Evolutionary conservation across 331 rosid genomes (phyloP).

Genomic region (Spiraea crenata): DNA sequence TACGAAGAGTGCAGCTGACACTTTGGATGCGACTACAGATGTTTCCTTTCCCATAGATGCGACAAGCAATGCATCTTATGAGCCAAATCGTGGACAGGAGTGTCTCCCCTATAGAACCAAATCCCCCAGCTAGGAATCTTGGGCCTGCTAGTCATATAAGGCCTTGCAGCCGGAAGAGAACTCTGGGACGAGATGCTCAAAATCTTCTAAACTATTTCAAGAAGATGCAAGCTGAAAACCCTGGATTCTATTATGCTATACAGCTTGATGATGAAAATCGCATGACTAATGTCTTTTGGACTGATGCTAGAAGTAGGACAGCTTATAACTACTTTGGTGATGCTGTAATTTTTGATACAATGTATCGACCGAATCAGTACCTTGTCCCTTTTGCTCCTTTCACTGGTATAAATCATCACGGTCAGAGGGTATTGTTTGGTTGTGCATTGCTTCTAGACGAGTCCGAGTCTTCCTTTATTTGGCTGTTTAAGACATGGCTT

Average conservation of each 20-base stretch:
- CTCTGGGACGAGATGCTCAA: conserved; percentile 77
- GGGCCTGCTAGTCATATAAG: conserved; percentile 37
- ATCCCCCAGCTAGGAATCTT: conserved; percentile 37
- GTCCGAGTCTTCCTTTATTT: conserved; percentile 66
- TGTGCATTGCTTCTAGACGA: conserved; percentile 76
- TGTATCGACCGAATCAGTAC: conserved; percentile 75
- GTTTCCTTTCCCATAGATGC: conserved; percentile 35
- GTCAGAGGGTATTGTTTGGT: conserved; percentile 73
- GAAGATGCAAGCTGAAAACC: conserved; percentile 78
- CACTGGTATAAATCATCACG: conserved; percentile 75
- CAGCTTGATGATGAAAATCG: conserved; percentile 78
- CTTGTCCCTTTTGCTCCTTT: conserved; percentile 80
- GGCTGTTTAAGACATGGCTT: conserved; percentile 77
- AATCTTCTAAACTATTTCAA: conserved; percentile 69
- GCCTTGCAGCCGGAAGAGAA: conserved; percentile 50
- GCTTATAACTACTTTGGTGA: conserved; percentile 74
- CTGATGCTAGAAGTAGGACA: conserved; percentile 70
- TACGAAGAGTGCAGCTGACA: conserved; percentile 45
- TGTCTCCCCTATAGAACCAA: conserved; percentile 52
- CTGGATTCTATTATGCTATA: conserved; percentile 70
- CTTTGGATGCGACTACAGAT: conserved; percentile 42
- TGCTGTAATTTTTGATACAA: conserved; percentile 74
- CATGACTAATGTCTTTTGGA: conserved; percentile 80
- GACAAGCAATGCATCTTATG: conserved; percentile 39
- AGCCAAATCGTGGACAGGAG: conserved; percentile 39